These are phyloP conservation scores for Fusarium agapanthi DNA, from an alignment of 2,329 filamentous ascomycete genomes.

Conservation along the genomic window DNA sequence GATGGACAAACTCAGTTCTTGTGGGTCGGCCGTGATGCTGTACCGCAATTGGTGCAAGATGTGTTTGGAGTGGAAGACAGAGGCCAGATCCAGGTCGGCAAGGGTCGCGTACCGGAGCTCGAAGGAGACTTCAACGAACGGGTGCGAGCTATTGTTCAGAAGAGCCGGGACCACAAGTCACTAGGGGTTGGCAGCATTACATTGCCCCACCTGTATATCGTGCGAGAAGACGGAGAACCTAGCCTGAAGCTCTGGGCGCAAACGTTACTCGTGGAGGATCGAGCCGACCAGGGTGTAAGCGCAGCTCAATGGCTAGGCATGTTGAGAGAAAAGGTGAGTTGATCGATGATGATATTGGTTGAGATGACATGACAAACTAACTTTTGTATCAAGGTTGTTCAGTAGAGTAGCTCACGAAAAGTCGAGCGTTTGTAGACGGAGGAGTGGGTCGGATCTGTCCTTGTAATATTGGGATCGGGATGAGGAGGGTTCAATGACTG, in stretches of 20 bases:
- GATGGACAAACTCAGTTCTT: constrained; percentile 98
- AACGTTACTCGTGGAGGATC: constrained; percentile 92
- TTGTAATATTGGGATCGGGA: constrained; percentile 36
- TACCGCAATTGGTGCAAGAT: constrained; percentile 86
- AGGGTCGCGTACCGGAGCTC: constrained; percentile 83
- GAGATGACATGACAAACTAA: constrained; percentile 17
- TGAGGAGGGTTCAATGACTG: constrained; percentile 33
- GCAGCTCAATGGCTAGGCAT: constrained; percentile 92
- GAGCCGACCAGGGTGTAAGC: constrained; percentile 92
- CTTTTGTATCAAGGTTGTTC: constrained; percentile 44
- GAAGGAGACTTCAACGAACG: constrained; percentile 98
- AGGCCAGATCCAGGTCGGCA: constrained; percentile 87
- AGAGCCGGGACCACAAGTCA: constrained; percentile 86
- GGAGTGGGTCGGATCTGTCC: constrained; percentile 26
- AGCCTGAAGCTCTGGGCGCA: constrained; percentile 96
- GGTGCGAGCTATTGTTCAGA: constrained; percentile 87
- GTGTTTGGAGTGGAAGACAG: constrained; percentile 91
- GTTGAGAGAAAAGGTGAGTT: constrained; percentile 87
- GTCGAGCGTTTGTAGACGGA: constrained; percentile 29
- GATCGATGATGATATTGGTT: not conserved
- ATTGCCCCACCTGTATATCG: constrained; percentile 91
- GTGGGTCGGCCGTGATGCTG: constrained; percentile 92
- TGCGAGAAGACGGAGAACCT: constrained; percentile 95
- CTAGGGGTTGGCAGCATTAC: constrained; percentile 92
- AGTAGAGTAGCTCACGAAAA: constrained; percentile 39